Evolutionary conservation across 257 asterid species (phyloP).

Genomic region (Asclepias syriaca): DNA sequence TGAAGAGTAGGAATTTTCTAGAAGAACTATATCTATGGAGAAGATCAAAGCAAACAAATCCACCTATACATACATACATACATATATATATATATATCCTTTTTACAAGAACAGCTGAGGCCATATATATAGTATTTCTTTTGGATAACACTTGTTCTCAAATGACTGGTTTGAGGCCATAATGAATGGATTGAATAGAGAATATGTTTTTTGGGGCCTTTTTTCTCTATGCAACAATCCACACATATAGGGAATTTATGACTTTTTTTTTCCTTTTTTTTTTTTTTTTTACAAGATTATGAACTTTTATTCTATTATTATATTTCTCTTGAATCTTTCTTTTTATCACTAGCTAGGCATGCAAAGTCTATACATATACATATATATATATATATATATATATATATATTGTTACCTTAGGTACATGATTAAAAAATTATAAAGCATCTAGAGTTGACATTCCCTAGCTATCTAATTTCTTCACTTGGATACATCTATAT

Average conservation of each 20-base stretch:
- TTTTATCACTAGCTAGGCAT: too few species aligned
- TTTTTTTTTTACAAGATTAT: neutral
- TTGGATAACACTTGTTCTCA: neutral
- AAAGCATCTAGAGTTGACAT: conserved; percentile 25
- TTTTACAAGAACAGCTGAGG: neutral
- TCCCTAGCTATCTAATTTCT: neutral
- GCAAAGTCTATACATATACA: too few species aligned
- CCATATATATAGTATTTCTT: conserved; percentile 3
- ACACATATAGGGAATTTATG: too few species aligned
- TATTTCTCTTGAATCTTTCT: neutral
- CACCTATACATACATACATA: neutral
- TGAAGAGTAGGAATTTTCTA: too few species aligned
- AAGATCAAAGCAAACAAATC: conserved; percentile 8
- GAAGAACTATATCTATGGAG: too few species aligned
- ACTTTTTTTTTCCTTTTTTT: too few species aligned
- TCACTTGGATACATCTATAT: neutral
- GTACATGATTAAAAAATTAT: neutral
- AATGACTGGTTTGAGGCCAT: neutral
- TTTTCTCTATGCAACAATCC: too few species aligned
- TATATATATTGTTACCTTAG: neutral
- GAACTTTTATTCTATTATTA: neutral
- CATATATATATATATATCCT: too few species aligned
- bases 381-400: neutral
- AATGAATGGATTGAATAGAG: too few species aligned
- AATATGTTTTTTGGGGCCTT: too few species aligned